Evolutionary conservation across 495 filamentous ascomycete species (phyloP).

Genomic region (Gamarada debralockiae): DNA sequence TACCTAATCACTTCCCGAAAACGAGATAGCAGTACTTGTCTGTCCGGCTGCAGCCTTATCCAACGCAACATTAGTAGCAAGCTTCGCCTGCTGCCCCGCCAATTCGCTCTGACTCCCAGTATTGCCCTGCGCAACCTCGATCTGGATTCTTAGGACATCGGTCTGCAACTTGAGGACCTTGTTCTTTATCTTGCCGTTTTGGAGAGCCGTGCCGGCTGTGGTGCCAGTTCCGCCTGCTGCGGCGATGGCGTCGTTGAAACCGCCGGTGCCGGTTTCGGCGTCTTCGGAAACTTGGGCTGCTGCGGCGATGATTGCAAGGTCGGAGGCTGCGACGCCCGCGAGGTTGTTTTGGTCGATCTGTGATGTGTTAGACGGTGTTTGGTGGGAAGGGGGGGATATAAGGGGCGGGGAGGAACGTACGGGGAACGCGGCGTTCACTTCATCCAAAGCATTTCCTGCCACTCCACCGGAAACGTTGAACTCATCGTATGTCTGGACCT

Average conservation of each 20-base stretch:
- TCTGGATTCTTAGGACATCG: conserved; percentile 16
- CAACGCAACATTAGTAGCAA: conserved; percentile 36
- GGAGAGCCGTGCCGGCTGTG: conserved; percentile 19
- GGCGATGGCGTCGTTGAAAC: conserved; percentile 21
- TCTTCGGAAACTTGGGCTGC: conserved; percentile 35
- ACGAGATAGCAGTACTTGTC: conserved; percentile 8
- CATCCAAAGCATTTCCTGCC: conserved; percentile 41
- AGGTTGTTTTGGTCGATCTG: conserved; percentile 35
- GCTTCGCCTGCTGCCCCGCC: conserved; percentile 34
- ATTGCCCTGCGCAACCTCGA: conserved; percentile 17
- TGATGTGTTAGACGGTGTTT: no score
- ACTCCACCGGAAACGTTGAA: conserved; percentile 38
- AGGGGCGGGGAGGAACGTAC: conserved; percentile 22
- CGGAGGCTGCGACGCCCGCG: conserved; percentile 29
- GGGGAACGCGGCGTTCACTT: conserved; percentile 40
- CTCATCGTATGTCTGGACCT: conserved; percentile 10
- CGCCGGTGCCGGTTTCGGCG: conserved; percentile 28
- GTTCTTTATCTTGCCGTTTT: conserved; percentile 51
- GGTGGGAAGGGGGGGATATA: not conserved
- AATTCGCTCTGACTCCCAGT: conserved; percentile 18
- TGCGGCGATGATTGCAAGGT: conserved; percentile 36
- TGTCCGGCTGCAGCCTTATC: conserved; percentile 8
- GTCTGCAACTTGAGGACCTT: conserved; percentile 47
- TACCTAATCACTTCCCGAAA: no score
- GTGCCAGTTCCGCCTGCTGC: conserved; percentile 25